These are phyloP conservation scores for Elsinoe arachidis DNA, from an alignment of 2,329 filamentous ascomycete species.

Conservation along the genomic window DNA sequence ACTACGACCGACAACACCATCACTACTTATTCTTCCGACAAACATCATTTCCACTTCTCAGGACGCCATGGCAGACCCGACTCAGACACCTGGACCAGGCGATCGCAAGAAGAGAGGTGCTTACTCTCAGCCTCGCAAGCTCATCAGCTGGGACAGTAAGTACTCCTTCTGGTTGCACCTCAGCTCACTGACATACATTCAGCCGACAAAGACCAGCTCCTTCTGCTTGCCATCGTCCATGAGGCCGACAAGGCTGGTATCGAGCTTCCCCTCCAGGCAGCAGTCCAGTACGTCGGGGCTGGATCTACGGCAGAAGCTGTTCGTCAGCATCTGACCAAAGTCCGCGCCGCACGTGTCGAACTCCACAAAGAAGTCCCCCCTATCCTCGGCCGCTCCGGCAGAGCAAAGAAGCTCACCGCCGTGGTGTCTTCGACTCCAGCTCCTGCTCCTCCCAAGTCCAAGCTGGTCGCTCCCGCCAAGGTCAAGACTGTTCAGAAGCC, in stretches of 20 bases:
- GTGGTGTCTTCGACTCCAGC: background rate
- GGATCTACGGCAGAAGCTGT: conserved; percentile 20
- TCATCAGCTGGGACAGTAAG: conserved; percentile 26
- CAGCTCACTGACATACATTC: background rate
- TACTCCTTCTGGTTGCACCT: background rate
- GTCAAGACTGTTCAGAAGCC: background rate
- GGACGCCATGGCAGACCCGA: background rate
- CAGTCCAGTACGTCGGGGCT: conserved; percentile 17
- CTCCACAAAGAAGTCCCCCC: conserved; percentile 19
- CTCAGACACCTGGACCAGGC: background rate
- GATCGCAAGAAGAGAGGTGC: conserved; percentile 7
- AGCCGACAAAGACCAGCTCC: conserved; percentile 23
- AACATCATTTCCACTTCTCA: background rate
- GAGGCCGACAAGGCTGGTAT: conserved; percentile 17
- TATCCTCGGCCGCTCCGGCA: conserved; percentile 1
- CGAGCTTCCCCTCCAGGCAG: conserved; percentile 20
- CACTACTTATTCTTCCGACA: background rate
- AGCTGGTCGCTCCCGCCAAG: background rate
- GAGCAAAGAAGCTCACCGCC: conserved; percentile 6
- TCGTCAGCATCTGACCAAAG: conserved; percentile 24
- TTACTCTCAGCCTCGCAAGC: conserved; percentile 17
- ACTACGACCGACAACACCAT: too few relatives aligned
- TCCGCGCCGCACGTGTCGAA: conserved; percentile 18
- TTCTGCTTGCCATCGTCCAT: conserved; percentile 21
- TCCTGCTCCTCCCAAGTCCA: background rate